Percentiles rank a stretch among this genome's conserved stretches.
These are phyloP conservation scores for Talinum fruticosum DNA, from an alignment of 148 eudicot genomes.

Conservation along the genomic window DNA sequence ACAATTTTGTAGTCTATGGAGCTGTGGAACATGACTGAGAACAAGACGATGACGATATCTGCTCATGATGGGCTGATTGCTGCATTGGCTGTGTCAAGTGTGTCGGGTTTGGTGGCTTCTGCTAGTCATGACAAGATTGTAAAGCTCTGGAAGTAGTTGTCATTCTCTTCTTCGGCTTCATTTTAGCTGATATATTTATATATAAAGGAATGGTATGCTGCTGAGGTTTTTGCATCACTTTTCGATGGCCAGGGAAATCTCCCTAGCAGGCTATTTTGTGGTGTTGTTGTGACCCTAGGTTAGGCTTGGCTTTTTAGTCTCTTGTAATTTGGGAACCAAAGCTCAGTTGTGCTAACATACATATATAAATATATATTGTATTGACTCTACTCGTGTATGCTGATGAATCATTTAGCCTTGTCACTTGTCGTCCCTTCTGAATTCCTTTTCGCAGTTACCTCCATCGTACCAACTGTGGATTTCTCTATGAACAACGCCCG, in stretches of 20 bases:
- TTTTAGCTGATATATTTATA: not conserved
- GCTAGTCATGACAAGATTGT: conserved; percentile 84
- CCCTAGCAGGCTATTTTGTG: not conserved
- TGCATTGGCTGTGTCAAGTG: conserved; percentile 56
- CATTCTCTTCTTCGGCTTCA: not conserved
- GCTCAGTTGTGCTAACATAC: not conserved
- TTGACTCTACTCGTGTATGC: not conserved
- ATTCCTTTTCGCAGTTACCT: no score
- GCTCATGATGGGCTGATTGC: conserved; percentile 78
- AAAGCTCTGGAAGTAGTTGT: conserved; percentile 69
- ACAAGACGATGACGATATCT: conserved; percentile 62
- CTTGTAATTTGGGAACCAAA: not conserved
- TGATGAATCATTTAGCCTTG: not conserved
- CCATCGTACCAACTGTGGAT: no score
- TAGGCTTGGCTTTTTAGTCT: not conserved
- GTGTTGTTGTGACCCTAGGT: not conserved
- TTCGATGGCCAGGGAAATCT: not conserved
- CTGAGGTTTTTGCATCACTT: not conserved
- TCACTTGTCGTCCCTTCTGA: no score
- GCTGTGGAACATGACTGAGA: conserved; percentile 90
- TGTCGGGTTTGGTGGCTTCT: conserved; percentile 73
- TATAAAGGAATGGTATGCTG: not conserved
- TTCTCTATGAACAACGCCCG: no score
- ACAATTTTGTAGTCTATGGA: conserved; percentile 56
- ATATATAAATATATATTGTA: not conserved